phyloP scores from a whole-genome alignment of 257 asterid species.

The Pogostemon cablin region DNA sequence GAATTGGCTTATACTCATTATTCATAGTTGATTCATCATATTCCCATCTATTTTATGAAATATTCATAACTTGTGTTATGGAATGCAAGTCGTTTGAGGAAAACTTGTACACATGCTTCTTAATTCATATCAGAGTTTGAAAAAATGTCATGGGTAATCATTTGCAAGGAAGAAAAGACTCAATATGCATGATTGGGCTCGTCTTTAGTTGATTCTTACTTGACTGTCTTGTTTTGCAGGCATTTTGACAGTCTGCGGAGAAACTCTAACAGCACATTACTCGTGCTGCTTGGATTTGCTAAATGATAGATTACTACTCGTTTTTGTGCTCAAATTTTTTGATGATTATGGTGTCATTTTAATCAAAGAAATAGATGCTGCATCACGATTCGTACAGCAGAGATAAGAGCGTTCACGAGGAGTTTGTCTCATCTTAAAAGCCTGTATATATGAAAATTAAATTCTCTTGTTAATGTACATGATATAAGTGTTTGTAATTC shows the following conservation, averaged over 20 bases:
- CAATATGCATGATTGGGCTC: not conserved
- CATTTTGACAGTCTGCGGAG: constrained; percentile 5
- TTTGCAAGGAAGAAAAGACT: not conserved
- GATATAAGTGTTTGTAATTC: constrained; percentile 22
- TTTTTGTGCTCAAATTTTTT: constrained; percentile 14
- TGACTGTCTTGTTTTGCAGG: constrained; percentile 31
- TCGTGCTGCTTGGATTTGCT: constrained; percentile 8
- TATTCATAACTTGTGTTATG: not conserved
- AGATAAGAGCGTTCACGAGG: not conserved
- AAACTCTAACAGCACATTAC: not conserved
- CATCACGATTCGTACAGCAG: constrained; percentile 3
- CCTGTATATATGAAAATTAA: constrained; percentile 24
- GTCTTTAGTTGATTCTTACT: constrained; percentile 12
- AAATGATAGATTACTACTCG: not conserved
- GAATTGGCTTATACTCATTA: not conserved
- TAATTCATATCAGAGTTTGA: not conserved
- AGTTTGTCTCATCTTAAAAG: not conserved
- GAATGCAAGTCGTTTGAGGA: not conserved
- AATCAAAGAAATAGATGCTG: constrained; percentile 19
- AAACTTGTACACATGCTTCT: not conserved
- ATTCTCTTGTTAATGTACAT: constrained; percentile 30
- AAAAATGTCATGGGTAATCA: not conserved
- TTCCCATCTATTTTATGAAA: not conserved
- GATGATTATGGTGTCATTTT: constrained; percentile 10
- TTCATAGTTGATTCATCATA: not conserved